Evolutionary conservation across 23 red algal species (phyloP), one percentile per base, ranked within the genome.

Genomic region (Cyanidiococcus yangmingshanensis): DNA sequence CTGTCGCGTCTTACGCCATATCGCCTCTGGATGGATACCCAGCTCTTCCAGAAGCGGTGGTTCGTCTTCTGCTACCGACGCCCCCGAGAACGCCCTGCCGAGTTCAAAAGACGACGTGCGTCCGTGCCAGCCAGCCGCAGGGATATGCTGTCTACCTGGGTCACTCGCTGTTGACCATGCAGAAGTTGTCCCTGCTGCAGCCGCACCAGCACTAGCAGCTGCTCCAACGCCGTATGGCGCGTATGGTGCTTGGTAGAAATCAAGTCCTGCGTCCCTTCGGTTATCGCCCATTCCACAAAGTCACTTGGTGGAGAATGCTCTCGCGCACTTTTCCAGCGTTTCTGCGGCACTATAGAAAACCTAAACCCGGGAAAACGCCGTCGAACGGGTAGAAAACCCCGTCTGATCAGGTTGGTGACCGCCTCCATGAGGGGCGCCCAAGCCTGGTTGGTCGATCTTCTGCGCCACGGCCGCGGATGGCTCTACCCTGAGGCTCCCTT

Each of bases 21-120:
- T 79, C 30, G 79, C 71, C 0, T 82, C 58, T 18, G 91, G 45
- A 78, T 98, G 89, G 78, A 98, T 90, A 39, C 94, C 94, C 26
- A 98, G 85, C 76, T 98, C 94, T 57, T 96, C 92, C 34, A 96
- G 59, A 2, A 96, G 50, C 37, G 92, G 92, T 25, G 92, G 92
- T 59, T 96, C 92, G 68, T 96, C 83, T 12, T 96, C 92, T 38
- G 87, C 86, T 39, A 74, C 77, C 16, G 86, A 80, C 39, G 90
- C 45, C 21, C 45, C 45, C 12, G 45, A 54, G 45, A 54, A 21
- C 45, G 45, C 45, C 45, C 45, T 54, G 7, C 45, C 45, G 12
- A 54, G 45, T 54, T 54, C 45, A 54, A 54, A 54, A 54, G 45
- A 54, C 12, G 45, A 7, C 7, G 12, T 54, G 45, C 45, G 45